Evolutionary conservation across 169 alveolate genomes (phyloP), one percentile per base, ranked within the genome.

Genomic region (Babesia gibsoni): DNA sequence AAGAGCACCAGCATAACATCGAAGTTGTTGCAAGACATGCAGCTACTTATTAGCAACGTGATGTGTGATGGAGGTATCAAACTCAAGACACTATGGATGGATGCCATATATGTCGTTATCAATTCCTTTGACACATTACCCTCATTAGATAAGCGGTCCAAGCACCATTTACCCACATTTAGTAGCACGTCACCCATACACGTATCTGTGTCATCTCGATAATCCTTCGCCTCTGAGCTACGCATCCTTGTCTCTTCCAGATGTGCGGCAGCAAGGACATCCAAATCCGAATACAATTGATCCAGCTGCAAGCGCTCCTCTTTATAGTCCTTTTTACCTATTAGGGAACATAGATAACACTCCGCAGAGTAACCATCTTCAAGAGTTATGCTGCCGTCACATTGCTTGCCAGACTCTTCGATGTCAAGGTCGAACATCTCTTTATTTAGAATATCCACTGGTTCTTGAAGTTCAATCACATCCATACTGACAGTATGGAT

Each of bases 341-440:
- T n/a, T 3, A 61, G 39, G n/a, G 18, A 36, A 30, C 84, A 74
- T 41, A 74, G 43, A 22, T 37, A 56, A 43, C 84, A 74, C 12
- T 5, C n/a, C n/a, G n/a, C n/a, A n/a, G n/a, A n/a, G n/a, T n/a
- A n/a, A n/a, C n/a, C n/a, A 49, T 3, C 10, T 25, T 27, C 10
- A 5, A 49, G 18, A 14, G 18, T 14, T 20, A 5, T 49, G 1
- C 58, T 16, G 10, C 18, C 5, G 27, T 4, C 18, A 16, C 1
- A 49, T 49, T 4, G 16, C 27, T 12, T 46, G 56, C 78, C 56
- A 8, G 39, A 0, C 20, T 42, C 59, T 8, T 22, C 66, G 14
- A 18, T 2, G 22, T 12, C 37, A 3, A 74, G 25, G 66, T 74
- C 84, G 52, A 74, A 74, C 84, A 74, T 64, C 56, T 74, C 84